Base-by-base conservation (phyloP, 176 grass and related monocot species). In the Avena sativa region DNA sequence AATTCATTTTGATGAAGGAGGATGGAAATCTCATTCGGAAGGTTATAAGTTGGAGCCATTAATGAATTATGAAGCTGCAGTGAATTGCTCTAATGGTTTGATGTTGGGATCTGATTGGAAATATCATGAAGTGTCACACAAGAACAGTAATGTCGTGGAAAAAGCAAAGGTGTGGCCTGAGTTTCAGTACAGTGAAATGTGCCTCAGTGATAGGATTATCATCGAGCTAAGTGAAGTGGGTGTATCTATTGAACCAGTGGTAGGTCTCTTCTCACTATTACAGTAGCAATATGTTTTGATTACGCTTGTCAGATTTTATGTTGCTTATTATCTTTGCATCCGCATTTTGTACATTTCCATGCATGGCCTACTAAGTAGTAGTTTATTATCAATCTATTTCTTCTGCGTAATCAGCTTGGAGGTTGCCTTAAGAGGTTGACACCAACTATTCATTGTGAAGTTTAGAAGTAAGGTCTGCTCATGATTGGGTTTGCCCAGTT, bases 211-310 rank as follows among this genome's bases (percentile, higher is more conserved):
- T 81, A 94, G 93, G 80, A 92, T 94, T 72, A 89, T 94, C 82
- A 81, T 92, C 21, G 93, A 94, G 74, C 87, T 94, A 76, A 92
- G 93, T 86, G 93, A 94, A 92, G 47, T 94, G 64, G 90, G 93
- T 80, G 79, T 94, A 81, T 94, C 86, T 61, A 76, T 91, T 83
- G 93, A 92, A 86, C 82, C 82, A 53, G 93, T 94, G 88, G 93
- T 94, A 94, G 3, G 89, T 66, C 26, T 86, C 44, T 67, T 66
- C 25, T 76, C 16, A 71, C 53, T 76, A 70, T 28, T 74, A 75
- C 62, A 74, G 60, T 68, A 70, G 12, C 36, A 46, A 34, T 80
- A 46, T 74, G 55, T 88, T 47, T 79, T 81, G 70, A 36, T 88
- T 79, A 68, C 6, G 6, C 2, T 74, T 21, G 8, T 78, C 60